These are phyloP conservation scores for Rhynchosporium agropyri DNA, from an alignment of 2,329 filamentous ascomycete species.

Conservation along the genomic window DNA sequence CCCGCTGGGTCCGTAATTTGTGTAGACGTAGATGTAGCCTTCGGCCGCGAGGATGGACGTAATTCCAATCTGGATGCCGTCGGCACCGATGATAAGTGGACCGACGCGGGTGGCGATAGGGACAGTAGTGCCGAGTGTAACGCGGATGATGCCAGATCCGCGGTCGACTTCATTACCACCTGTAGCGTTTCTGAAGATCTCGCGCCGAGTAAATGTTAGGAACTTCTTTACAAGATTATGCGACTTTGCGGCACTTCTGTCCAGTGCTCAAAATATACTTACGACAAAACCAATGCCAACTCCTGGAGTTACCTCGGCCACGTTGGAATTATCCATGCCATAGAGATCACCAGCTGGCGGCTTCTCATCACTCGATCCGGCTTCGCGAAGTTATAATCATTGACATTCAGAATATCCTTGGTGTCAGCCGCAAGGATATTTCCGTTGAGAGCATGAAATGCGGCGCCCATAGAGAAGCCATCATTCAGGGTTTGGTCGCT, in stretches of 20 bases:
- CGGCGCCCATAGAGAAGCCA: conserved; percentile 11
- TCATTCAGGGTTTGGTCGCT: neutral
- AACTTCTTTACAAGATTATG: neutral
- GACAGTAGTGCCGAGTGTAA: neutral
- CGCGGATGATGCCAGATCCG: conserved; percentile 10
- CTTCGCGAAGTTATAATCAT: conserved; percentile 1
- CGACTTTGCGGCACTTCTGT: neutral
- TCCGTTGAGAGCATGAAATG: conserved; percentile 6
- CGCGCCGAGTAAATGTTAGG: neutral
- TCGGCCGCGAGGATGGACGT: conserved; percentile 9
- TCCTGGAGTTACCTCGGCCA: conserved; percentile 9
- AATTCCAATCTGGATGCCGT: conserved; percentile 6
- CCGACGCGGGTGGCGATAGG: conserved; percentile 10
- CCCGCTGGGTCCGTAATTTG: neutral
- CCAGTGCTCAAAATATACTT: neutral
- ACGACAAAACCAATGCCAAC: conserved; percentile 13
- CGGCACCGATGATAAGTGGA: conserved; percentile 3
- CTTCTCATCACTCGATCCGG: neutral
- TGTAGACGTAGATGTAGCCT: conserved; percentile 11
- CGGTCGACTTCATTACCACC: conserved; percentile 2
- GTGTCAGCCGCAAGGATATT: conserved; percentile 1
- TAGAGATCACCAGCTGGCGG: neutral
- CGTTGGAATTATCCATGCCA: conserved; percentile 9
- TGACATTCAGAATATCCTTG: conserved; percentile 9
- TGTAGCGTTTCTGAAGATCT: conserved; percentile 1